Conservation (phyloP, 1,284 basidiomycete species). For the Moesziomyces parantarcticus region DNA sequence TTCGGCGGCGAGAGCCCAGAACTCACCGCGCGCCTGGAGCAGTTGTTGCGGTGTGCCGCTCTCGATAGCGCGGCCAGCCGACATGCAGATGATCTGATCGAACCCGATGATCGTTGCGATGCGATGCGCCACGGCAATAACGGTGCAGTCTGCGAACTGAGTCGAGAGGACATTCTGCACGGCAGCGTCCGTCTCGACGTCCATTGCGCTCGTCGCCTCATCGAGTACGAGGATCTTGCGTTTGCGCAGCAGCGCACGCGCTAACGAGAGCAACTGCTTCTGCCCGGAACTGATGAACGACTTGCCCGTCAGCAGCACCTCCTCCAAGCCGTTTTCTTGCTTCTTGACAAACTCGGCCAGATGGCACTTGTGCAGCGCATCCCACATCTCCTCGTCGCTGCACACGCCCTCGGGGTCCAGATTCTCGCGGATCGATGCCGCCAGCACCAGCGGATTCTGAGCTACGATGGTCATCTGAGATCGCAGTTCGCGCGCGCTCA, state of each 20-base stretch:
- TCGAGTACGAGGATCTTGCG: slow-evolving; percentile 73
- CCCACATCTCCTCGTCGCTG: slow-evolving; percentile 61
- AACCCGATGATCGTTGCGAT: slow-evolving; percentile 80
- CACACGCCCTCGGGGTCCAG: slow-evolving; percentile 52
- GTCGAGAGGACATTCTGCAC: slow-evolving; percentile 75
- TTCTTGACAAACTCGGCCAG: slow-evolving; percentile 54
- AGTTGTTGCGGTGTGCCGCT: slow-evolving; percentile 69
- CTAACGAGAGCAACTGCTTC: slow-evolving; percentile 69
- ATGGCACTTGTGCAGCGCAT: slow-evolving; percentile 54
- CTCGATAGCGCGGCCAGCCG: slow-evolving; percentile 75
- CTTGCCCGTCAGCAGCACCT: slow-evolving; percentile 26
- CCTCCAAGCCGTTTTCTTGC: slow-evolving; percentile 51
- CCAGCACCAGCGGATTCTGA: slow-evolving; percentile 61
- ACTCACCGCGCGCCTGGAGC: slow-evolving; percentile 37
- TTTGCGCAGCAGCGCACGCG: slow-evolving; percentile 72
- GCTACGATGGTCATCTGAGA: slow-evolving; percentile 55
- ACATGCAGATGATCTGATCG: slow-evolving; percentile 80
- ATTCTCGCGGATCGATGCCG: slow-evolving; percentile 62
- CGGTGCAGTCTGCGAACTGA: slow-evolving; percentile 52
- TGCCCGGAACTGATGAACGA: slow-evolving; percentile 51
- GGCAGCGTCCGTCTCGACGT: slow-evolving; percentile 46
- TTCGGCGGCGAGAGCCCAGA: slow-evolving; percentile 53
- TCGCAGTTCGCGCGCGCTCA: slow-evolving; percentile 30
- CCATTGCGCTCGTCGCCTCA: slow-evolving; percentile 67
- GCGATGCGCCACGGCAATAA: slow-evolving; percentile 72